Percentiles rank a stretch among this genome's conserved stretches.
Evolutionary conservation across 2,329 filamentous ascomycete genomes (phyloP).

Genomic region (Colletotrichum gloeosporioides): DNA sequence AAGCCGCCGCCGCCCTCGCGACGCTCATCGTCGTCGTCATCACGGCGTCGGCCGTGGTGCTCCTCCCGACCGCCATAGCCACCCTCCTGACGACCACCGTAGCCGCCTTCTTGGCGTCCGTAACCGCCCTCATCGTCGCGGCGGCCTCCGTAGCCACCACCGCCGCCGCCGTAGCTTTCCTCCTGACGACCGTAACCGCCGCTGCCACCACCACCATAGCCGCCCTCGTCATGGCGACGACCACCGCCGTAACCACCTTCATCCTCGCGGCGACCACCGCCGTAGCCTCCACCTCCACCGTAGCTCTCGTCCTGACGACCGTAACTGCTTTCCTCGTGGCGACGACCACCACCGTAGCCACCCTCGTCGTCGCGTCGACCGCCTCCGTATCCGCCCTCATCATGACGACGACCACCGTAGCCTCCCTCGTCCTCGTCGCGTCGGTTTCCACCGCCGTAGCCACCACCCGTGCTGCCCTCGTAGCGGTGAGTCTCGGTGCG

Average conservation of each 20-base stretch:
- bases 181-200: slow-evolving; percentile 24
- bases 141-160: slow-evolving; percentile 6
- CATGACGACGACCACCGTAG: slow-evolving; percentile 25
- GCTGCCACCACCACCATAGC: not conserved
- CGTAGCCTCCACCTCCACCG: slow-evolving; percentile 27
- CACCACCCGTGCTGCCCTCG: slow-evolving; percentile 36
- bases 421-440: slow-evolving; percentile 27
- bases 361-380: slow-evolving; percentile 20
- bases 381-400: slow-evolving; percentile 1
- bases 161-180: slow-evolving; percentile 26
- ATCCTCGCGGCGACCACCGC: slow-evolving; percentile 23
- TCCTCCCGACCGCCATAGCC: slow-evolving; percentile 20
- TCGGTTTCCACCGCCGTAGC: slow-evolving; percentile 11
- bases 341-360: slow-evolving; percentile 24
- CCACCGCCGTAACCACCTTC: slow-evolving; percentile 29
- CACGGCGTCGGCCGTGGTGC: slow-evolving; percentile 20
- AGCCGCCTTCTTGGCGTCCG: slow-evolving; percentile 22
- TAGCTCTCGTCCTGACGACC: slow-evolving; percentile 15
- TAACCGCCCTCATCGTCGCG: not conserved
- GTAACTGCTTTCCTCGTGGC: slow-evolving; percentile 22
- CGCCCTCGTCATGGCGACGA: slow-evolving; percentile 23
- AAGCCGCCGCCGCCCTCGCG: slow-evolving; percentile 22
- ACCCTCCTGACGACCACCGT: slow-evolving; percentile 24
- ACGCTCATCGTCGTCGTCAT: not conserved
- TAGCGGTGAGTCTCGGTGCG: slow-evolving; percentile 60